Percentiles rank a stretch among this genome's conserved stretches.
Conservation (phyloP, 306 rosid genomes). For the Sindora glabra region DNA sequence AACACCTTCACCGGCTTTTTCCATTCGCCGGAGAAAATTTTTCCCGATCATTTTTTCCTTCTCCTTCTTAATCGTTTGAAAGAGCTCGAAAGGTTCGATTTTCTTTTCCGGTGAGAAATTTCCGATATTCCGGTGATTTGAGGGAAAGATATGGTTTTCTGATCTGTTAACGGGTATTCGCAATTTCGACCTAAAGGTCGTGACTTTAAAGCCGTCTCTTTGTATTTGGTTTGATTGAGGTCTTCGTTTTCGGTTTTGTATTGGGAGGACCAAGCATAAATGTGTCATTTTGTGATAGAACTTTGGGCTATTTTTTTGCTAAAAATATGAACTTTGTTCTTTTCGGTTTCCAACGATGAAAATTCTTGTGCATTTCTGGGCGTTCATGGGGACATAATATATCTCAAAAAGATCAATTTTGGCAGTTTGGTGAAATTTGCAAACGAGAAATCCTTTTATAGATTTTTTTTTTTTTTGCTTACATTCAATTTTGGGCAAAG, state of each 20-base stretch:
- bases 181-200: slow-evolving; percentile 32
- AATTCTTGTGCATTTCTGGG: not conserved
- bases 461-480: not conserved
- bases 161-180: slow-evolving; percentile 10
- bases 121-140: slow-evolving; percentile 22
- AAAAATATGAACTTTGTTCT: not conserved
- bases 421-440: slow-evolving; percentile 2
- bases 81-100: not conserved
- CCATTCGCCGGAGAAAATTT: slow-evolving; percentile 10
- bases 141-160: slow-evolving; percentile 1
- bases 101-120: slow-evolving; percentile 28
- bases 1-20: slow-evolving; percentile 5
- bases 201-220: slow-evolving; percentile 1
- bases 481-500: slow-evolving; percentile 20
- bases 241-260: too few species aligned
- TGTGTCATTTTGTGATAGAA: slow-evolving; percentile 9
- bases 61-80: too few species aligned
- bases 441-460: not conserved
- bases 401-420: too few species aligned
- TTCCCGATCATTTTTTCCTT: not conserved
- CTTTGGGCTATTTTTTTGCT: slow-evolving; percentile 11
- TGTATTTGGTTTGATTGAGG: not conserved
- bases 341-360: slow-evolving; percentile 3
- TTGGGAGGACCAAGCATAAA: not conserved
- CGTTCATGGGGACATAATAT: slow-evolving; percentile 2